phyloP scores from a whole-genome alignment of 495 filamentous ascomycete species.

The Tuber microsphaerosporum region DNA sequence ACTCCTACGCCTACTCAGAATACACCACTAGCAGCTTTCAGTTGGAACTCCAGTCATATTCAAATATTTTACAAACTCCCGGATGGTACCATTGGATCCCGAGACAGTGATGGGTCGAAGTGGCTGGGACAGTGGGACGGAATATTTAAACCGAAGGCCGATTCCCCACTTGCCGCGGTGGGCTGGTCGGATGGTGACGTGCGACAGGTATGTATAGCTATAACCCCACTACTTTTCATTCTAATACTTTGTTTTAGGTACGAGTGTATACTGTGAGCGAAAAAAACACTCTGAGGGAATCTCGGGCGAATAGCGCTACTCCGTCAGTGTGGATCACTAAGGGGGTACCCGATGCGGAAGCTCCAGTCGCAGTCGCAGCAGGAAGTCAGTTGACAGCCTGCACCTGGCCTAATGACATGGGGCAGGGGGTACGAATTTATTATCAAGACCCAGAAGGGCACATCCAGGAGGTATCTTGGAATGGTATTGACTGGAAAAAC shows the following conservation, averaged over 20 bases:
- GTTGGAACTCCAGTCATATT: background rate
- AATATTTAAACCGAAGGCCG: background rate
- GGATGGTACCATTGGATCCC: background rate
- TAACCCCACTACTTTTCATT: background rate
- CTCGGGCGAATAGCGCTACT: too few relatives aligned
- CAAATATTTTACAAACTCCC: background rate
- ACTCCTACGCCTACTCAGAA: background rate
- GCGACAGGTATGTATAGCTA: background rate
- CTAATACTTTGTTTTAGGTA: background rate
- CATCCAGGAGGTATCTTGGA: too few relatives aligned
- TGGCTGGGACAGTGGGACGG: background rate
- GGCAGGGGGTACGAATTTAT: too few relatives aligned
- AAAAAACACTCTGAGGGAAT: background rate
- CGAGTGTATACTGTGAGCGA: background rate
- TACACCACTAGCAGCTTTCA: background rate
- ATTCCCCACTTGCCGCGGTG: background rate
- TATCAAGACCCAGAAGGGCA: too few relatives aligned
- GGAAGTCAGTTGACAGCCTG: too few relatives aligned
- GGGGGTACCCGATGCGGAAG: too few relatives aligned
- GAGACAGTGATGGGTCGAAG: background rate
- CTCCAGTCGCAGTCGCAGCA: too few relatives aligned
- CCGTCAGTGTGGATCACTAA: too few relatives aligned
- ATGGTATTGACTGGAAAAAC: too few relatives aligned
- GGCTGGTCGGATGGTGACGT: background rate
- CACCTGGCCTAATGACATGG: too few relatives aligned